Evolutionary conservation across 495 filamentous ascomycete species (phyloP), one percentile per base, ranked within the genome.

Genomic region (Tuber aestivum): DNA sequence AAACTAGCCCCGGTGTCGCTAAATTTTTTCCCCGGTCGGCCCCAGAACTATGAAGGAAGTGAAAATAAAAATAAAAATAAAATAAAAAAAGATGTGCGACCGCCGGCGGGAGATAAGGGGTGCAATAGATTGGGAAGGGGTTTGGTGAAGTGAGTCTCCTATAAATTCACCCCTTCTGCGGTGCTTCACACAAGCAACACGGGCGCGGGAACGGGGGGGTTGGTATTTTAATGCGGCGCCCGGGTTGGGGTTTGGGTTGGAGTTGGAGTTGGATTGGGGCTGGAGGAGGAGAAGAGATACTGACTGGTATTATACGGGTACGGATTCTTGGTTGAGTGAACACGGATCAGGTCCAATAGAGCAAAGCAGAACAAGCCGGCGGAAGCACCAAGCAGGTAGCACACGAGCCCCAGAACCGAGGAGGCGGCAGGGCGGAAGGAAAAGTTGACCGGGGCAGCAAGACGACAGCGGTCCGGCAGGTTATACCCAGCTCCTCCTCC

Each of bases 161-260:
- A 27, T 16, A 16, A 65, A 65, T 65, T 27, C 56, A 32, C 56
- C 56, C 56, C 56, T 65, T 65, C 56, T 32, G n/a, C 12, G 16
- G n/a, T 61, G n/a, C 56, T 32, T 32, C n/a, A 32, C 56, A 65
- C 56, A 65, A 18, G 32, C 50, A 61, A 61, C 56, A 32, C 56
- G n/a, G 18, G 18, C 56, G 56, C n/a, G 56, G 27, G n/a, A 65
- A 65, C n/a, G 56, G 56, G n/a, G n/a, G 56, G 56, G n/a, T 65
- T 65, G 56, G 79, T 76, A 80, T 84, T 79, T 45, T n/a, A 77
- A 74, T 44, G 76, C 70, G 37, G 83, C 80, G 75, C 69, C 74
- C 80, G 81, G 82, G 77, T 69, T 78, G 68, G 77, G 71, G 77
- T 75, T 72, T 78, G 82, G 61, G 73, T 72, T 21, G 73, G 77